Percentiles rank a stretch among this genome's conserved stretches.
Conservation (phyloP, 805 yeast species). For the Teunomyces kruisii region DNA sequence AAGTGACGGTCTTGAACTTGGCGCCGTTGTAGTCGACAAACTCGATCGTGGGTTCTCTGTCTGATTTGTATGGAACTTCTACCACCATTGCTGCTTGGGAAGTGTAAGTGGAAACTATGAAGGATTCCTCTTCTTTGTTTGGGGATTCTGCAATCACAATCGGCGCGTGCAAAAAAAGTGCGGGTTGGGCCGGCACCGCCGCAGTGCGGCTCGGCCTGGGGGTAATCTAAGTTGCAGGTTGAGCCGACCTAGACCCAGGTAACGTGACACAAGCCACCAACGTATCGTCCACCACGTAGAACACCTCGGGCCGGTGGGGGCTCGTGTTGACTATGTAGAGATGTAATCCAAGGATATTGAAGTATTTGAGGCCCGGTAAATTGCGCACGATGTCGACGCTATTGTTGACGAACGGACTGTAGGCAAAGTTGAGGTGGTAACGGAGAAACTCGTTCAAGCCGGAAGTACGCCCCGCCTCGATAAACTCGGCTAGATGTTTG, state of each 20-base stretch:
- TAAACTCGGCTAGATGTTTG: slow-evolving; percentile 10
- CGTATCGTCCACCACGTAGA: neutral
- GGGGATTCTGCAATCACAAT: no score
- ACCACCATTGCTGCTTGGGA: neutral
- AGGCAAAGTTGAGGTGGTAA: slow-evolving; percentile 10
- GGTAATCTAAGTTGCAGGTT: neutral
- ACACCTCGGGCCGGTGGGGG: slow-evolving; percentile 2
- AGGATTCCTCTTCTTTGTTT: no score
- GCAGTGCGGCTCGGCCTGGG: no score
- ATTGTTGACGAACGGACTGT: slow-evolving; percentile 10
- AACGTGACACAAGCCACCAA: neutral
- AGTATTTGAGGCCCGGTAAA: neutral
- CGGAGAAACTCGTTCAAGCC: slow-evolving; percentile 11
- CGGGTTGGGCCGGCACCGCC: no score
- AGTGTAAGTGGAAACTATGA: no score
- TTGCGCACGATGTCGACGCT: slow-evolving; percentile 8
- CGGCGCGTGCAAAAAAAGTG: neutral
- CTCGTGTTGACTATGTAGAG: neutral
- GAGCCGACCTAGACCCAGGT: neutral
- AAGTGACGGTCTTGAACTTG: slow-evolving; percentile 39
- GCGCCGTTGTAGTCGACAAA: slow-evolving; percentile 37
- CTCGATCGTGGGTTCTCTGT: slow-evolving; percentile 27
- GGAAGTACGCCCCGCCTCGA: slow-evolving; percentile 4
- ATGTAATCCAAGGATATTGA: slow-evolving; percentile 3
- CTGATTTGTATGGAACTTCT: slow-evolving; percentile 36